phyloP scores from a whole-genome alignment of 768 basidiomycete genomes.

The Heimioporus sp. region DNA sequence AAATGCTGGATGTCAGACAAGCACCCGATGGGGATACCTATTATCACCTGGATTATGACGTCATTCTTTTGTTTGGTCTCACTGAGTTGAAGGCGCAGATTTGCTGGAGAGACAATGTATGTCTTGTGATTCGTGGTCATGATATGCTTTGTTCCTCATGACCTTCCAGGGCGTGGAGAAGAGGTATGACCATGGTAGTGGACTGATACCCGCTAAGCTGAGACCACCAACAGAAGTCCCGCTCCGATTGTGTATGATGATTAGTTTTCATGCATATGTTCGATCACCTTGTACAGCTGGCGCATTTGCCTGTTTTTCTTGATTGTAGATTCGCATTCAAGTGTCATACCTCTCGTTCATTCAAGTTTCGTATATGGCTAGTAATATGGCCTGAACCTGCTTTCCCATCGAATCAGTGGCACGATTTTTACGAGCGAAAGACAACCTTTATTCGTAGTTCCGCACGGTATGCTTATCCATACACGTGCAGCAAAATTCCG shows the following conservation, averaged over 20 bases:
- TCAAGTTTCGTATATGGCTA: too few relatives aligned
- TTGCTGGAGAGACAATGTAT: conserved; percentile 36
- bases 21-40: conserved; percentile 1
- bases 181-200: neutral
- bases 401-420: too few relatives aligned
- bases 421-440: too few relatives aligned
- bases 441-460: too few relatives aligned
- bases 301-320: too few relatives aligned
- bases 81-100: conserved; percentile 47
- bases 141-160: neutral
- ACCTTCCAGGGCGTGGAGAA: neutral
- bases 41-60: conserved; percentile 26
- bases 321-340: too few relatives aligned
- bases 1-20: neutral
- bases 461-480: too few relatives aligned
- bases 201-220: neutral
- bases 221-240: neutral
- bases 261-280: too few relatives aligned
- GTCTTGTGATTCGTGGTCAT: neutral
- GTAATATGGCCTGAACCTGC: too few relatives aligned
- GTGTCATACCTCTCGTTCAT: too few relatives aligned
- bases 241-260: conserved; percentile 2
- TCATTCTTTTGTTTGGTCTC: conserved; percentile 40
- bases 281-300: too few relatives aligned
- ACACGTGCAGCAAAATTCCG: too few relatives aligned